Evolutionary conservation across 139 green algal genomes (phyloP), one percentile per base, ranked within the genome.

Genomic region (Pedinophyceae sp.): DNA sequence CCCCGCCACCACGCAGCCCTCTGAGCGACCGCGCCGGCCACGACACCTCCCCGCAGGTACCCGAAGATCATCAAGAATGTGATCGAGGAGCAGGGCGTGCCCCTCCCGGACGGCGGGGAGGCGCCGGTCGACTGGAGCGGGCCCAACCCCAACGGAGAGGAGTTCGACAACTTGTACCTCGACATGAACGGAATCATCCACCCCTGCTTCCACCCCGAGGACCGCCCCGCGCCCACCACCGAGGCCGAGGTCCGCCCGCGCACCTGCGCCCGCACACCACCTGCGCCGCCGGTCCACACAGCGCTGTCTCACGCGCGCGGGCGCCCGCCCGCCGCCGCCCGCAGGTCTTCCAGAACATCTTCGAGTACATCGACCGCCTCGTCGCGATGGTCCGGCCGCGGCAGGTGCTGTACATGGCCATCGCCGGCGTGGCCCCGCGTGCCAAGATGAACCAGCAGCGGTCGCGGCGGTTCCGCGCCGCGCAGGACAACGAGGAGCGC

Each of bases 121-220:
- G 62, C 95, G 1, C 89, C 89, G 0, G 70, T 98, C 6, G 84
- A 99, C 73, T 81, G 69, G 0, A 79, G 77, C 5, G 59, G 75
- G 58, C 79, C 85, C 50, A 97, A 97, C 71, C 88, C 88, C 10
- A 98, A 99, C 67, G 86, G 84, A 5, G 50, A 88, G 47, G 91
- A 99, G 67, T 97, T 92, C 60, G 91, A 99, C 74, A 95, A 96
- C 66, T 68, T 99, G 15, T 99, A 98, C 64, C 61, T 98, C 67
- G 92, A 99, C 65, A 99, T 99, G 92, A 99, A 99, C 67, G 91
- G 91, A 16, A 99, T 99, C 77, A 99, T 99, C 52, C 92, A 99
- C 64, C 92, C 92, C 2, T 99, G 92, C 80, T 99, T 99, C 64
- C 92, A 99, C 62, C 92, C 92, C 5, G 91, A 98, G 71, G 92